These are phyloP conservation scores for Fusarium continuum DNA, from an alignment of 2,329 filamentous ascomycete genomes.

Conservation along the genomic window DNA sequence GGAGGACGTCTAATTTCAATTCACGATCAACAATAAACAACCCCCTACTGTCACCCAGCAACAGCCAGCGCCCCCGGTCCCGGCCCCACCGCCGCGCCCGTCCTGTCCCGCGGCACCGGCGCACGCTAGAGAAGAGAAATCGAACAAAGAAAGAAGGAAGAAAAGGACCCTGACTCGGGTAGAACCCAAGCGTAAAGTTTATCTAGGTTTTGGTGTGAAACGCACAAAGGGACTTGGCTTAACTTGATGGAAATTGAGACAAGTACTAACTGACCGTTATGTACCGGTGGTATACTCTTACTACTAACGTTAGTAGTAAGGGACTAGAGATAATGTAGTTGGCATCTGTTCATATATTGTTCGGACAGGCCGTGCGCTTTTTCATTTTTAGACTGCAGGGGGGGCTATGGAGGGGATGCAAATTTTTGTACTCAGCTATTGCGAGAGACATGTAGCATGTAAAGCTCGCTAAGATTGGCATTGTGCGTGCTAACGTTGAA, in stretches of 20 bases:
- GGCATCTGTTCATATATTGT: neutral
- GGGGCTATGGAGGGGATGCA: no score
- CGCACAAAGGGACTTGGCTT: neutral
- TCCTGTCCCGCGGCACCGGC: slow-evolving; percentile 9
- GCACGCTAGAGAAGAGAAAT: slow-evolving; percentile 17
- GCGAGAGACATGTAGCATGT: no score
- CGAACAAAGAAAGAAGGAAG: slow-evolving; percentile 10
- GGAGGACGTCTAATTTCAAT: slow-evolving; percentile 13
- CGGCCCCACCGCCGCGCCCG: slow-evolving; percentile 29
- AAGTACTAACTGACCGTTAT: neutral
- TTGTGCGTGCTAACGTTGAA: no score
- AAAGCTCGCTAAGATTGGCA: neutral
- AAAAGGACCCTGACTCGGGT: slow-evolving; percentile 12
- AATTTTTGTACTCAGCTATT: no score
- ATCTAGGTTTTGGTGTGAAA: neutral
- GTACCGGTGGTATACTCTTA: no score
- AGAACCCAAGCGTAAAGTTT: slow-evolving; percentile 8
- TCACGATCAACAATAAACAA: slow-evolving; percentile 23
- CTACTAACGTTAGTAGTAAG: no score
- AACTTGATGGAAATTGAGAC: slow-evolving; percentile 2
- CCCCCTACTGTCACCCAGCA: slow-evolving; percentile 11
- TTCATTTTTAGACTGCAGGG: neutral
- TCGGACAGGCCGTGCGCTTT: slow-evolving; percentile 7
- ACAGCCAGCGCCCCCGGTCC: slow-evolving; percentile 4
- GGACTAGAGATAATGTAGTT: no score